A percentile compares a stretch with the other conserved stretches of the same genome.
Evolutionary conservation across 108 stramenopile species (phyloP).

Genomic region (Epipyxis sp.): DNA sequence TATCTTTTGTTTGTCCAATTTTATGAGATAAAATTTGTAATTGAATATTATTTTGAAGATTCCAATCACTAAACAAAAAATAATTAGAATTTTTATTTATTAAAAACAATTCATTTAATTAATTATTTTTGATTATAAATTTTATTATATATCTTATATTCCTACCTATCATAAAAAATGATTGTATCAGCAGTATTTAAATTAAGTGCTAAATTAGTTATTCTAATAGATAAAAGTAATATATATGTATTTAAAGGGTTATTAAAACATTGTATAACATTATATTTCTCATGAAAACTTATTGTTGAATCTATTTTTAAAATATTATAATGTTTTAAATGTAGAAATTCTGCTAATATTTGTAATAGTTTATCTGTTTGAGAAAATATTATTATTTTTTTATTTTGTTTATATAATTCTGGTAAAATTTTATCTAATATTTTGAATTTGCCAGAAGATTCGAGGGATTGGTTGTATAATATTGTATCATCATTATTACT

Average conservation of each 20-base stretch:
- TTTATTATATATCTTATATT: neutral
- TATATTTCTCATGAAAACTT: slow-evolving; percentile 46
- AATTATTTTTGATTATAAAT: neutral
- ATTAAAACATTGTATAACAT: slow-evolving; percentile 84
- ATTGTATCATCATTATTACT: slow-evolving; percentile 40
- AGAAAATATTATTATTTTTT: slow-evolving; percentile 91
- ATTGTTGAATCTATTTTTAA: slow-evolving; percentile 58
- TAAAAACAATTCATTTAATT: neutral
- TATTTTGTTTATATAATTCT: slow-evolving; percentile 78
- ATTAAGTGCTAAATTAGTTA: slow-evolving; percentile 93
- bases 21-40: slow-evolving; percentile 88
- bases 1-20: slow-evolving; percentile 94
- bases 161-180: slow-evolving; percentile 79
- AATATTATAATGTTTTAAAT: slow-evolving; percentile 47
- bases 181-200: slow-evolving; percentile 91
- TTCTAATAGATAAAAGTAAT: slow-evolving; percentile 91
- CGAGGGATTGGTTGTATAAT: slow-evolving; percentile 41
- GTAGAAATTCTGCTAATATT: slow-evolving; percentile 90
- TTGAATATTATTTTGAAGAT: slow-evolving; percentile 94
- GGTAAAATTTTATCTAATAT: slow-evolving; percentile 94
- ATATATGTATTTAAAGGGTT: slow-evolving; percentile 69
- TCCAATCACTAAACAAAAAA: slow-evolving; percentile 66
- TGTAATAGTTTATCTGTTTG: slow-evolving; percentile 97
- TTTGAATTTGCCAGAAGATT: slow-evolving; percentile 84
- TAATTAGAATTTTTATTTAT: neutral